Base-by-base conservation (phyloP, 768 basidiomycete species). In the Boletus subparvulus region DNA sequence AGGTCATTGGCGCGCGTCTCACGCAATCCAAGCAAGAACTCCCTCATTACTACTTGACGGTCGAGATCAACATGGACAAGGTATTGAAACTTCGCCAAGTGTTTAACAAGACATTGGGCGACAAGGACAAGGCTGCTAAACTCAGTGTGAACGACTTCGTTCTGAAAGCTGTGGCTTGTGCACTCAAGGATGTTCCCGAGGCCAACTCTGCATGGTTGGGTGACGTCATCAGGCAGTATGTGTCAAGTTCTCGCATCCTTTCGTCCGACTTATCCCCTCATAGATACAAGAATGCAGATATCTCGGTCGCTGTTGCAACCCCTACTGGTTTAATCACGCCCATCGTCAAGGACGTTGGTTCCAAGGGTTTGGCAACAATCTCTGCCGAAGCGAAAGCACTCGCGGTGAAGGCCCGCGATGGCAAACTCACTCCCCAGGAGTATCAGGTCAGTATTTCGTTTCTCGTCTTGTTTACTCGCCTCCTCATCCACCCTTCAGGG, bases 81-180 rank as follows among this genome's bases (percentile, higher is more conserved):
- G 87, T 94, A 19, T 72, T 90, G 69, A 98, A 97, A 76, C 82
- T 99, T 60, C 83, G 97, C 47, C 87, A 96, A 74, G 88, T 98
- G 60, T 98, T 99, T 80, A 99, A 99, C 83, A 87, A 87, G 74
- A 81, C 89, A 17, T 74, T 93, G 39, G 81, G 82, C 26, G 91
- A 92, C 67, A 90, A 91, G 75, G 92, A 94, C 72, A 96, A 95
- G 78, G 75, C 80, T 43, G 86, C 90, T 33, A 99, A 98, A 78
- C 83, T 99, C 50, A 95, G 92, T 63, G 92, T 99, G 56, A 98
- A 98, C 73, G 97, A 99, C 76, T 99, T 99, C 71, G 84, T 99
- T 66, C 86, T 98, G 69, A 99, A 99, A 76, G 97, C 94, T 6
- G 85, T 90, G 33, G 85, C 90, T 10, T 89, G 93, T 65, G 95